Evolutionary conservation across 768 basidiomycete species (phyloP), one percentile per base, ranked within the genome.

Genomic region (Pleurotus sapidus): DNA sequence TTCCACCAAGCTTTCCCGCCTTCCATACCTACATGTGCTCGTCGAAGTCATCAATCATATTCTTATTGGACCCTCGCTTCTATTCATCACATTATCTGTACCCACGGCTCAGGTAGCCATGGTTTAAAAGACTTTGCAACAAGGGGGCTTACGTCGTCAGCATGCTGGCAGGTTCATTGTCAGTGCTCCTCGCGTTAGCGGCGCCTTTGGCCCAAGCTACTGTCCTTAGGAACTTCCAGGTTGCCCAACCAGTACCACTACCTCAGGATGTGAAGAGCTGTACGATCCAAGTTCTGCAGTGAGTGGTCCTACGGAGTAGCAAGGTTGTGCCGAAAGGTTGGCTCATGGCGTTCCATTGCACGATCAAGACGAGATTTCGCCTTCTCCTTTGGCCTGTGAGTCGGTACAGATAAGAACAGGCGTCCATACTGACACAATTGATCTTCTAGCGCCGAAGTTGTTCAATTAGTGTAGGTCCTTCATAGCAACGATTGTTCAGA

Each of bases 181-280:
- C 30, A 17, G 11, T 51, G 27, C 30, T 51, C 8, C 11, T 51
- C 15, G 14, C 37, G 1, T 7, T 23, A 3, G 42, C 24, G 37
- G 15, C 20, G 11, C 24, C 46, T 30, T 38, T 45, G 8, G 55
- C 38, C 9, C 20, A 72, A 61, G 66, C 81, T 72, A 63, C 76
- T 72, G 75, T 84, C 72, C 68, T 91, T 3, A 73, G 74, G 59
- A 74, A 74, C 66, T 91, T 91, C 65, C 88, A 90, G 67, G 87
- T 91, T 55, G 76, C 84, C 8, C 84, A 91, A 60, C 88, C 90
- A 3, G 87, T 86, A 11, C 79, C 84, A 3, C 74, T 91, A n/a
- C 88, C 90, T 9, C 67, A 70, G 46, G 71, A 81, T 63, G 78
- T 76, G 14, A 79, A 83, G 61, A 76, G 83, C 63, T 91, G 90